Evolutionary conservation across 192 early-diverging fungal species (phyloP).

Genomic region (Dissophora ornata): DNA sequence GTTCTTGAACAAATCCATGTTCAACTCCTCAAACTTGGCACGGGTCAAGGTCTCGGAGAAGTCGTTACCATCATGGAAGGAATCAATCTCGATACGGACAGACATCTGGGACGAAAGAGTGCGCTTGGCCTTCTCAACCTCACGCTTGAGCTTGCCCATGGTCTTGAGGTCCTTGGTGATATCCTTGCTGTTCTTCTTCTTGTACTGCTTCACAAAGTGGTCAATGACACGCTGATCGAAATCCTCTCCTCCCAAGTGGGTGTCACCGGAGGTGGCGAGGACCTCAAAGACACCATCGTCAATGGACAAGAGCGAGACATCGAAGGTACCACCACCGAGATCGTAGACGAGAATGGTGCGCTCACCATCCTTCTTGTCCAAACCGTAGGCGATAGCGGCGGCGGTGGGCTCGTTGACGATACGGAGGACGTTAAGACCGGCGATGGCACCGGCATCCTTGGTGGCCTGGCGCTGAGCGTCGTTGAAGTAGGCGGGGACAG

Average conservation of each 20-base stretch:
- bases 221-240: constrained; percentile 96
- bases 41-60: constrained; percentile 95
- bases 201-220: constrained; percentile 92
- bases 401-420: constrained; percentile 96
- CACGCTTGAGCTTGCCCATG: constrained; percentile 94
- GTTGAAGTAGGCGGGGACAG: constrained; percentile 98
- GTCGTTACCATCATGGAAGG: constrained; percentile 88
- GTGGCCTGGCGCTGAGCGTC: constrained; percentile 96
- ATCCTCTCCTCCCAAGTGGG: constrained; percentile 98
- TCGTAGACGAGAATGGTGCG: constrained; percentile 96
- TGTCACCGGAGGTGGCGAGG: constrained; percentile 95
- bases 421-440: constrained; percentile 85
- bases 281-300: constrained; percentile 98
- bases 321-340: constrained; percentile 98
- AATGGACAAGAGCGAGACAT: constrained; percentile 96
- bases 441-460: constrained; percentile 89
- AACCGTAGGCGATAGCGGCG: constrained; percentile 94
- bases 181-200: constrained; percentile 91
- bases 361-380: constrained; percentile 92
- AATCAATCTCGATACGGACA: constrained; percentile 93
- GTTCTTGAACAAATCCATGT: constrained; percentile 92
- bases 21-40: constrained; percentile 97
- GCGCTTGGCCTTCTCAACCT: constrained; percentile 98
- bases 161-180: constrained; percentile 86
- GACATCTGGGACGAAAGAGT: constrained; percentile 93